A percentile compares a stretch with the other conserved stretches of the same genome.
Conservation (phyloP, 2,329 filamentous ascomycete genomes). For the Chlorencoelia australis region DNA sequence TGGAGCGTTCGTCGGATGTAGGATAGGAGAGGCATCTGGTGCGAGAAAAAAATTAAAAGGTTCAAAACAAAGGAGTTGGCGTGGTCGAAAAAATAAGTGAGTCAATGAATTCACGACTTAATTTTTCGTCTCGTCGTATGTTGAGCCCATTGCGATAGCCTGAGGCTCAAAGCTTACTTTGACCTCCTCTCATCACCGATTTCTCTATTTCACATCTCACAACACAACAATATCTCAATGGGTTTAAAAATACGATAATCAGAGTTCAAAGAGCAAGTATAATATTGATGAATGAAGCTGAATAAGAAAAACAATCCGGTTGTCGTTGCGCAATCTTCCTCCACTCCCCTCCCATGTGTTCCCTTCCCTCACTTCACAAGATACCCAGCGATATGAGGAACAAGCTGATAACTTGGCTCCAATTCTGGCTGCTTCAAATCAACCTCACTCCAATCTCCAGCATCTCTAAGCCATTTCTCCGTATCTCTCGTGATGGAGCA, state of each 20-base stretch:
- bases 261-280: too few relatives aligned
- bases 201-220: too few relatives aligned
- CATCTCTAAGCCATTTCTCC: constrained; percentile 16
- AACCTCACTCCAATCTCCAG: constrained; percentile 21
- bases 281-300: too few relatives aligned
- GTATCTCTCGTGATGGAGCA: constrained; percentile 23
- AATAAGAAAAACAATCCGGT: too few relatives aligned
- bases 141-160: too few relatives aligned
- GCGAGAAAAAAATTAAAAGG: neutral
- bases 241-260: too few relatives aligned
- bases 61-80: neutral
- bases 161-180: too few relatives aligned
- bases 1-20: constrained; percentile 15
- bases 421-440: constrained; percentile 16
- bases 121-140: neutral
- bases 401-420: constrained; percentile 16
- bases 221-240: too few relatives aligned
- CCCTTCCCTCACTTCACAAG: constrained; percentile 17
- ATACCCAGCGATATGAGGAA: constrained; percentile 21
- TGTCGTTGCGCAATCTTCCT: neutral
- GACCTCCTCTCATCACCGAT: too few relatives aligned
- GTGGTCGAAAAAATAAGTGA: neutral
- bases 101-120: neutral
- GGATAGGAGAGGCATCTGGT: constrained; percentile 15
- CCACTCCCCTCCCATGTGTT: neutral